Base-by-base conservation (phyloP, 2,329 filamentous ascomycete genomes). In the Epichloe uncinata region DNA sequence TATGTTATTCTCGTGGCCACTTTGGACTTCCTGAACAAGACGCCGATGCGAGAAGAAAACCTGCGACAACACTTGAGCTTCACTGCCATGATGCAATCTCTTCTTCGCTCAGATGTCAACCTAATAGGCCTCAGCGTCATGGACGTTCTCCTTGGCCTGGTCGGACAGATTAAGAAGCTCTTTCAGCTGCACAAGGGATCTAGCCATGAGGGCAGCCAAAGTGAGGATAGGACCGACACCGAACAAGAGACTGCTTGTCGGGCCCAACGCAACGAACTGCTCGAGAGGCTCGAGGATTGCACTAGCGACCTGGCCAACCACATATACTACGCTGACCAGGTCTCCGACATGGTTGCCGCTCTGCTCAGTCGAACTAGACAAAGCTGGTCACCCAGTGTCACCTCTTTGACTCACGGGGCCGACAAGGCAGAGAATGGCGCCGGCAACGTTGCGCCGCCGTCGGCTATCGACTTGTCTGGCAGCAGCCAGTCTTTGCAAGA, bases 41-140 rank as follows among this genome's bases (percentile, higher is more conserved):
- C 78, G 42, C 79, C 82, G 0, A 73, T 90, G 36, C 75, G 75
- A 5, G 85, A 90, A 59, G 80, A 84, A 9, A 81, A 81, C 41
- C 66, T 96, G 35, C 75, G 80, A 42, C 81, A 85, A 50, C 86
- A 95, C 59, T 72, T 89, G 49, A 79, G 84, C 4, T 72, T 95
- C 53, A 79, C 85, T 1, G 82, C 82, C 42, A 81, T 96, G 67
- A 81, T 96, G 52, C 82, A 87, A 53, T 87, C 85, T 54, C 74
- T 97, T 9, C 72, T 98, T 44, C 83, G 85, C 47, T 96, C 91
- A 0, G 82, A 91, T 41, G 82, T 95, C 61, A 97, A 96, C 66
- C 75, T 97, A 61, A 96, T 98, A 54, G 93, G 93, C 1, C 73
- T 98, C 43, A 96, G 90, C 63, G 85, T 97, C 48, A 97, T 97